Conservation (phyloP, 805 yeast species). For the Candida incommunis region DNA sequence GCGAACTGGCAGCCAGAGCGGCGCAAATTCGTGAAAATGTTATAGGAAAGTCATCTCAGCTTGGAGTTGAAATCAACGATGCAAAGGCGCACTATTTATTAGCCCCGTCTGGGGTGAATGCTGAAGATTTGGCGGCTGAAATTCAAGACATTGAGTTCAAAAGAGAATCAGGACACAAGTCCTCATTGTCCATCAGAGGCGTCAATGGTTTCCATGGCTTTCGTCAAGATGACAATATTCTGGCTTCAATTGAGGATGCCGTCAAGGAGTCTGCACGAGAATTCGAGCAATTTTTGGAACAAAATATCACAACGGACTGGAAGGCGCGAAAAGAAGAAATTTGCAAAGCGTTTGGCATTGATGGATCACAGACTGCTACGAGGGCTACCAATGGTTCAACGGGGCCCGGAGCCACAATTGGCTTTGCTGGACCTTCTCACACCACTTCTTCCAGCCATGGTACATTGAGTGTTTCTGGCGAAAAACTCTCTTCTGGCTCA, state of each 20-base stretch:
- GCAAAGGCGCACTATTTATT: conserved; percentile 59
- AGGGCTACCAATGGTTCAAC: conserved; percentile 18
- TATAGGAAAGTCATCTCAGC: conserved; percentile 18
- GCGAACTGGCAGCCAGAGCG: conserved; percentile 62
- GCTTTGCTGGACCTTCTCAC: conserved; percentile 15
- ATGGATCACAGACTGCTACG: conserved; percentile 13
- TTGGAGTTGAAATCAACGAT: conserved; percentile 29
- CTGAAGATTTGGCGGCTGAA: conserved; percentile 61
- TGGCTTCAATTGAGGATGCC: conserved; percentile 71
- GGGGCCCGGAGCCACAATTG: conserved; percentile 18
- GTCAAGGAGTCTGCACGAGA: conserved; percentile 62
- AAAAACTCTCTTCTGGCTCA: conserved; percentile 20
- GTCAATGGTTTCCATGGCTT: conserved; percentile 27
- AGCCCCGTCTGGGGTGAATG: conserved; percentile 78
- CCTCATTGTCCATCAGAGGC: conserved; percentile 7
- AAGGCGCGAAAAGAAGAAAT: conserved; percentile 59
- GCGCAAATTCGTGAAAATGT: conserved; percentile 36
- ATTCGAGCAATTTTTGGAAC: conserved; percentile 63
- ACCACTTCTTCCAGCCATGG: conserved; percentile 19
- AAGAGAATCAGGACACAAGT: conserved; percentile 17
- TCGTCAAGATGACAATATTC: conserved; percentile 68
- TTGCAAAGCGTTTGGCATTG: conserved; percentile 54
- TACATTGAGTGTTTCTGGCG: conserved; percentile 23
- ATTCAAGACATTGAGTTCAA: conserved; percentile 27
- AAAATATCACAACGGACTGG: conserved; percentile 75